Evolutionary conservation across 805 yeast genomes (phyloP).

Genomic region (Ogataea paradorogensis): DNA sequence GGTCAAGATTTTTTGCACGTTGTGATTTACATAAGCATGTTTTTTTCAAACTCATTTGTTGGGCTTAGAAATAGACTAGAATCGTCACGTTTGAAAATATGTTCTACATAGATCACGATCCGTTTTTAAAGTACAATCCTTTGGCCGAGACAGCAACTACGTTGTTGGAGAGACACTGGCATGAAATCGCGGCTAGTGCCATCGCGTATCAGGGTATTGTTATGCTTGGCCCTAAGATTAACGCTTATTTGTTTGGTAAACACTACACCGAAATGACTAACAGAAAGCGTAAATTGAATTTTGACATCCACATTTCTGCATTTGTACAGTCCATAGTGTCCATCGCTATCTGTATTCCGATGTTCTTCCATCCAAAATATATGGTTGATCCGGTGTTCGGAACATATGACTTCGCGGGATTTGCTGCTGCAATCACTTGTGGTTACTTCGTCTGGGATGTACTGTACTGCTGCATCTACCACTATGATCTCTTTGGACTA

Average conservation of each 20-base stretch:
- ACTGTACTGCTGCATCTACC: slow-evolving; percentile 55
- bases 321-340: slow-evolving; percentile 78
- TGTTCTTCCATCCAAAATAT: slow-evolving; percentile 56
- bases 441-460: slow-evolving; percentile 96
- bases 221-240: slow-evolving; percentile 48
- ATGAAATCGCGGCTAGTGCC: slow-evolving; percentile 65
- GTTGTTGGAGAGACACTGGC: slow-evolving; percentile 57
- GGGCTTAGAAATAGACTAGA: background rate
- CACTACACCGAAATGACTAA: slow-evolving; percentile 48
- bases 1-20: slow-evolving; percentile 3
- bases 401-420: slow-evolving; percentile 69
- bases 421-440: slow-evolving; percentile 65
- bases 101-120: slow-evolving; percentile 36
- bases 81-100: slow-evolving; percentile 9
- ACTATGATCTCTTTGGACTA: slow-evolving; percentile 69
- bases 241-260: slow-evolving; percentile 48
- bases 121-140: slow-evolving; percentile 43
- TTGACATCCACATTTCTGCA: slow-evolving; percentile 88
- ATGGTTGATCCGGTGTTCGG: slow-evolving; percentile 57
- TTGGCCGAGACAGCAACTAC: slow-evolving; percentile 44
- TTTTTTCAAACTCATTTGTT: slow-evolving; percentile 4
- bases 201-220: slow-evolving; percentile 58
- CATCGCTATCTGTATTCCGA: slow-evolving; percentile 55
- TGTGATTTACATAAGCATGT: slow-evolving; percentile 7
- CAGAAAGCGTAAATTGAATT: slow-evolving; percentile 57